Base-by-base conservation (phyloP, 2,329 filamentous ascomycete genomes). In the Celoporthe dispersa region DNA sequence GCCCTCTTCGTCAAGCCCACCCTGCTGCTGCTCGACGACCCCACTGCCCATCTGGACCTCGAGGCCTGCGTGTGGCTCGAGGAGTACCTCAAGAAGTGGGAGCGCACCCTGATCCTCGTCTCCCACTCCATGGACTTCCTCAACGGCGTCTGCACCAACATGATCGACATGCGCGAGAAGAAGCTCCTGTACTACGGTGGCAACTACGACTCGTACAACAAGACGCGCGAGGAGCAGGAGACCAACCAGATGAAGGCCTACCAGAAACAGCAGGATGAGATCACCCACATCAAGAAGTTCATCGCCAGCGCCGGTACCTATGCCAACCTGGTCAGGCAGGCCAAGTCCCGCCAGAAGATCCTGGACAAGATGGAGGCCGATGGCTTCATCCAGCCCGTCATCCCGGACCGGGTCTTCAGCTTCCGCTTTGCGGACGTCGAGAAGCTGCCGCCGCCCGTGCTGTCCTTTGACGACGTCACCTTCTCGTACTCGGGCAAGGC, bases 361-460 rank as follows among this genome's bases (percentile, higher is more conserved):
- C 88, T 98, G 75, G 96, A 99, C 89, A 99, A 99, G 91, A 99
- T 99, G 96, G 95, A 98, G 88, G 96, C 97, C 76, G 96, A 99
- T 78, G 96, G 96, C 75, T 96, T 98, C 83, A 98, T 99, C 80
- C 92, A 99, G 84, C 93, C 94, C 69, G 94, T 99, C 73, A 83
- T 87, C 68, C 84, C 89, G 74, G 96, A 99, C 84, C 89, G 90
- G 73, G 92, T 97, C 79, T 99, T 99, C 85, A 95, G 91, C 70
- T 99, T 99, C 91, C 91, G 95, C 78, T 99, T 99, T 82, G 96
- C 96, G 75, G 94, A 98, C 78, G 96, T 98, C 67, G 96, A 99
- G 81, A 99, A 99, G 88, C 91, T 99, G n/a, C 96, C 96, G 16
- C 97, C 96, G 67, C 96, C 96, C 53, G 96, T 99, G 61, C 85